These are phyloP conservation scores for Zopfia rhizophila DNA, from an alignment of 2,329 filamentous ascomycete species.

Conservation along the genomic window DNA sequence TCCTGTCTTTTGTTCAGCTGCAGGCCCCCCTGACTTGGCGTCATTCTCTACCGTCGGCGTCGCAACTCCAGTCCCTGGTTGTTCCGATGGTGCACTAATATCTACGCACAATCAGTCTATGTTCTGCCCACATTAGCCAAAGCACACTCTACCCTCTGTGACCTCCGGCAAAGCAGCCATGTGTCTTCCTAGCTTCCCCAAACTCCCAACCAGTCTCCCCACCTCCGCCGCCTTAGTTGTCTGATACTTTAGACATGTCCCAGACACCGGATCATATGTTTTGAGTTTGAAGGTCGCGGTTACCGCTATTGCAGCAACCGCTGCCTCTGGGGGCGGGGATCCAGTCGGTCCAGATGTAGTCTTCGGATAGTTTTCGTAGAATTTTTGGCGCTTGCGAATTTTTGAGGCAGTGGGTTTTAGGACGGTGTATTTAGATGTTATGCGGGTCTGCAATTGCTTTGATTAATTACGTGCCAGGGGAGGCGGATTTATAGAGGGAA, in stretches of 20 bases:
- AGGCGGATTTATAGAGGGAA: slow-evolving; percentile 6
- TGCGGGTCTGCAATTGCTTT: slow-evolving; percentile 72
- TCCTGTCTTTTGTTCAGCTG: slow-evolving; percentile 18
- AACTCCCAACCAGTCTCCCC: slow-evolving; percentile 77
- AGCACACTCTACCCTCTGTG: slow-evolving; percentile 48
- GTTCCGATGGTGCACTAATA: slow-evolving; percentile 41
- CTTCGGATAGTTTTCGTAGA: slow-evolving; percentile 40
- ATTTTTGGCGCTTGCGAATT: slow-evolving; percentile 46
- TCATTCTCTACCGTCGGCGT: slow-evolving; percentile 49
- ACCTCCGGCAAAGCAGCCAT: slow-evolving; percentile 63
- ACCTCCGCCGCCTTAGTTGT: slow-evolving; percentile 94
- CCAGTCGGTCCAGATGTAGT: slow-evolving; percentile 29
- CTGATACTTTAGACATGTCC: slow-evolving; percentile 87
- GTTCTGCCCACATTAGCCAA: slow-evolving; percentile 3
- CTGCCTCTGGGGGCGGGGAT: slow-evolving; percentile 43
- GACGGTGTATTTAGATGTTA: slow-evolving; percentile 93
- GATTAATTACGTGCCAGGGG: slow-evolving; percentile 7
- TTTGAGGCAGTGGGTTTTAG: slow-evolving; percentile 54
- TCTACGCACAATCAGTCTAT: slow-evolving; percentile 32
- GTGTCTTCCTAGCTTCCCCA: slow-evolving; percentile 78
- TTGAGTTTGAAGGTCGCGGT: slow-evolving; percentile 81
- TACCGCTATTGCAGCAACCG: slow-evolving; percentile 37
- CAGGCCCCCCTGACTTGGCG: slow-evolving; percentile 39
- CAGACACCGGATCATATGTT: slow-evolving; percentile 85
- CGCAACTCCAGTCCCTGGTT: slow-evolving; percentile 34